These are phyloP conservation scores for Chalciporus pseudorubinellus DNA, from an alignment of 768 basidiomycete genomes.

Conservation along the genomic window DNA sequence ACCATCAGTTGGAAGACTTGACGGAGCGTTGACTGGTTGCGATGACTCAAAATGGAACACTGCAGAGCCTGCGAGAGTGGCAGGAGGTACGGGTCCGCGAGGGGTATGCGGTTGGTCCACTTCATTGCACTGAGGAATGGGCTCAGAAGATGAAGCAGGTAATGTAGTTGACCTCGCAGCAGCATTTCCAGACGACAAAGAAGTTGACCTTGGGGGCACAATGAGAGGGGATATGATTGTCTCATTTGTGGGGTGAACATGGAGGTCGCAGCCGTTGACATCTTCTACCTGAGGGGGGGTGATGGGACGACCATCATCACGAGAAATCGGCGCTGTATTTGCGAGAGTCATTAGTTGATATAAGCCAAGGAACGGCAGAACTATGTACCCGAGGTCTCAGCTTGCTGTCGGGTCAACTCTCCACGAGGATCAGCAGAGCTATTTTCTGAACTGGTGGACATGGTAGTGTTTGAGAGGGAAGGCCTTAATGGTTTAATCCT, in stretches of 20 bases:
- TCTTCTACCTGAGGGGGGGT: slow-evolving; percentile 20
- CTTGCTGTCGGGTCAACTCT: slow-evolving; percentile 23
- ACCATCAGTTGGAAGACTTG: background rate
- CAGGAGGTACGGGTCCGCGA: slow-evolving; percentile 4
- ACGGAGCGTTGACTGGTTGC: slow-evolving; percentile 6
- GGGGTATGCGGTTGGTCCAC: slow-evolving; percentile 1
- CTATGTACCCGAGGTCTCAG: slow-evolving; percentile 36
- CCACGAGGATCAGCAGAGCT: slow-evolving; percentile 26
- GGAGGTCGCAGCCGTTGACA: slow-evolving; percentile 7
- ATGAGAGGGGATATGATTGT: slow-evolving; percentile 8
- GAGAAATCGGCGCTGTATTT: slow-evolving; percentile 6
- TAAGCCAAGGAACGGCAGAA: background rate
- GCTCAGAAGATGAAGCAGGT: slow-evolving; percentile 13
- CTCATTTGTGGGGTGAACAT: background rate
- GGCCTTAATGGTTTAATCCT: slow-evolving; percentile 16
- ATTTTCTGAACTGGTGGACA: slow-evolving; percentile 17
- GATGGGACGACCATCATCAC: slow-evolving; percentile 21
- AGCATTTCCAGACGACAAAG: slow-evolving; percentile 17
- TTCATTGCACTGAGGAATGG: slow-evolving; percentile 29
- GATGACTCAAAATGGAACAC: slow-evolving; percentile 4
- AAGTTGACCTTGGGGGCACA: slow-evolving; percentile 21
- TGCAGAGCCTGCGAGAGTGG: slow-evolving; percentile 4
- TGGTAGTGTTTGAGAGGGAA: slow-evolving; percentile 24
- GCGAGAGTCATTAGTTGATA: background rate
- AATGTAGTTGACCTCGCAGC: slow-evolving; percentile 7